Base-by-base conservation (phyloP, 192 early-diverging fungal species). In the Backusella psychrophila region DNA sequence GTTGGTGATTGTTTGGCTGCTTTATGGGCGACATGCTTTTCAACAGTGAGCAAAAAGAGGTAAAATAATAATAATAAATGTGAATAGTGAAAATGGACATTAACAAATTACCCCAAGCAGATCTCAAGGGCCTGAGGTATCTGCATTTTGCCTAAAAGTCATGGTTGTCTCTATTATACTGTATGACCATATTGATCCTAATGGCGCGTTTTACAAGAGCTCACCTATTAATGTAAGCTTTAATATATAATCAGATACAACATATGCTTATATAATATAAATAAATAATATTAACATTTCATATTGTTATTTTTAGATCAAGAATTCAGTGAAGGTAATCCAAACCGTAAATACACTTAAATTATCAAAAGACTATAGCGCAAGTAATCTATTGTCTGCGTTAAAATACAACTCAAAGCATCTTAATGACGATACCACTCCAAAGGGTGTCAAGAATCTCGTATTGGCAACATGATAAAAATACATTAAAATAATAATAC, bases 91-190 rank as follows among this genome's bases (percentile, higher is more conserved):
- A 56, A 56, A 56, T 26, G 15, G n/a, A 46, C 42, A 68, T 38
- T 33, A n/a, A 38, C 9, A 63, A 29, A 33, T 52, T 31, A 34
- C 3, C 6, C 17, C 66, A 44, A 73, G 78, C 82, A 88, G 88
- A 82, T 73, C 77, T 76, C 91, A 85, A 75, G 73, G 79, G 78
- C 76, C 88, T 63, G 89, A 92, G 81, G 84, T 87, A 74, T 86
- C 85, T 73, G 87, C 91, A 69, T 95, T 96, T 81, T 95, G 90
- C 73, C 82, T 98, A 75, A 87, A 94, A 42, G 94, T 96, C 52
- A 93, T 97, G 90, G 93, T 94, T 38, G 91, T 93, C 14, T 92
- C 93, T 35, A 93, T 96, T 77, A 89, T 99, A 33, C 81, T 98
- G 53, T 97, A 97, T 75, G 97, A 99, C 83, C 95, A 97, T 80